Percentiles rank a stretch among this genome's conserved stretches.
These are phyloP conservation scores for Papilionanthe hybrid DNA, from an alignment of 116 monocot genomes.

Conservation along the genomic window DNA sequence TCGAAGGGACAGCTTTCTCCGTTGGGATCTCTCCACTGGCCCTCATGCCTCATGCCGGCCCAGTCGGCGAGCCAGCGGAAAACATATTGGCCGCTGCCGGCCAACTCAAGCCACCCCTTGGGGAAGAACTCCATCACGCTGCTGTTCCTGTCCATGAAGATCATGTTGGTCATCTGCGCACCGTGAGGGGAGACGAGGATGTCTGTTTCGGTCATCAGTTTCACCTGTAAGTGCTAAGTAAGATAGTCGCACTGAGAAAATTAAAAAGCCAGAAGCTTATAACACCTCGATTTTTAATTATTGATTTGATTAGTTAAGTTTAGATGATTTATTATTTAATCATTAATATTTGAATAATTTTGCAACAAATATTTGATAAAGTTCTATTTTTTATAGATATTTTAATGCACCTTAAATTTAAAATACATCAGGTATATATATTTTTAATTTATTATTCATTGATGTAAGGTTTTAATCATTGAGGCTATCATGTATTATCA, in stretches of 20 bases:
- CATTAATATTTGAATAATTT: too few species aligned
- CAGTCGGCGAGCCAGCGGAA: conserved; percentile 59
- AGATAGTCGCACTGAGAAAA: not conserved
- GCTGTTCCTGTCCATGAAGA: conserved; percentile 84
- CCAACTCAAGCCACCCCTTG: conserved; percentile 67
- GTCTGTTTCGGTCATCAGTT: conserved; percentile 48
- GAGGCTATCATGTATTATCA: too few species aligned
- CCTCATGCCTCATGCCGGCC: conserved; percentile 62
- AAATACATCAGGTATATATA: too few species aligned
- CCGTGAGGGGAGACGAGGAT: conserved; percentile 68
- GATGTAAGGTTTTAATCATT: too few species aligned
- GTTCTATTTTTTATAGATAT: too few species aligned
- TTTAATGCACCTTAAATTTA: too few species aligned
- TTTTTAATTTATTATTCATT: too few species aligned
- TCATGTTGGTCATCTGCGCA: conserved; percentile 83
- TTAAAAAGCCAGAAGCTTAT: too few species aligned
- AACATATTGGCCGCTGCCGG: conserved; percentile 74
- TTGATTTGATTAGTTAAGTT: too few species aligned
- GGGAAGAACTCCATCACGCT: conserved; percentile 94
- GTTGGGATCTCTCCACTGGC: conserved; percentile 53
- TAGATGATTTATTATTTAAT: too few species aligned
- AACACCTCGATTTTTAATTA: too few species aligned
- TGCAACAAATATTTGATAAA: too few species aligned
- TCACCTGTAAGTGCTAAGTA: conserved; percentile 36
- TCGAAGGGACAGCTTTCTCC: conserved; percentile 36